Conservation (phyloP, 2,329 filamentous ascomycete species). For the Boeremia exigua region DNA sequence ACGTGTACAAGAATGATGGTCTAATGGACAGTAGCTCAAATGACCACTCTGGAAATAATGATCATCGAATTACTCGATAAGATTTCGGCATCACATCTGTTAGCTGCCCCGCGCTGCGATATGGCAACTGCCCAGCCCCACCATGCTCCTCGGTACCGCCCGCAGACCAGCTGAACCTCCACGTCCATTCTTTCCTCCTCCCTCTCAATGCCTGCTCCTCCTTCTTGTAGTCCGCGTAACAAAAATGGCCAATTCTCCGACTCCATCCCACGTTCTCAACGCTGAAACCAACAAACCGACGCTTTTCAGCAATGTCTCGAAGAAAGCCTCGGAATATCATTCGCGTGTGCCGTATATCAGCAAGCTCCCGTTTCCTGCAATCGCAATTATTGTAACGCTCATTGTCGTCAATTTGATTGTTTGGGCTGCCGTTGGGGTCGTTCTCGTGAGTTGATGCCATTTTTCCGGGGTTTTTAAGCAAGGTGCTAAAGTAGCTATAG, state of each 20-base stretch:
- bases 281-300: constrained; percentile 18
- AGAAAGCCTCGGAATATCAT: constrained; percentile 56
- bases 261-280: not conserved
- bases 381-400: constrained; percentile 63
- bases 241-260: not conserved
- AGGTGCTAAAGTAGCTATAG: constrained; percentile 14
- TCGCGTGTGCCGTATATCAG: constrained; percentile 60
- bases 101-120: constrained; percentile 25
- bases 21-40: not conserved
- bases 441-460: constrained; percentile 55
- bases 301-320: constrained; percentile 30
- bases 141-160: constrained; percentile 14
- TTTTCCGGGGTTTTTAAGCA: not conserved
- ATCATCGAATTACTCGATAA: constrained; percentile 5
- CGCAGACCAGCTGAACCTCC: not conserved
- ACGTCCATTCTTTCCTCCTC: not conserved
- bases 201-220: not conserved
- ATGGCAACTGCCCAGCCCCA: constrained; percentile 11
- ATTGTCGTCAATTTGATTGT: constrained; percentile 62
- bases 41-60: not conserved
- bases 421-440: constrained; percentile 64
- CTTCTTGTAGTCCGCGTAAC: not conserved
- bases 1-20: not conserved
- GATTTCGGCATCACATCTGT: constrained; percentile 24
- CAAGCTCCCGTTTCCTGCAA: constrained; percentile 62